These are phyloP conservation scores for Clohesyomyces aquaticus DNA, from an alignment of 495 filamentous ascomycete genomes.

Conservation along the genomic window DNA sequence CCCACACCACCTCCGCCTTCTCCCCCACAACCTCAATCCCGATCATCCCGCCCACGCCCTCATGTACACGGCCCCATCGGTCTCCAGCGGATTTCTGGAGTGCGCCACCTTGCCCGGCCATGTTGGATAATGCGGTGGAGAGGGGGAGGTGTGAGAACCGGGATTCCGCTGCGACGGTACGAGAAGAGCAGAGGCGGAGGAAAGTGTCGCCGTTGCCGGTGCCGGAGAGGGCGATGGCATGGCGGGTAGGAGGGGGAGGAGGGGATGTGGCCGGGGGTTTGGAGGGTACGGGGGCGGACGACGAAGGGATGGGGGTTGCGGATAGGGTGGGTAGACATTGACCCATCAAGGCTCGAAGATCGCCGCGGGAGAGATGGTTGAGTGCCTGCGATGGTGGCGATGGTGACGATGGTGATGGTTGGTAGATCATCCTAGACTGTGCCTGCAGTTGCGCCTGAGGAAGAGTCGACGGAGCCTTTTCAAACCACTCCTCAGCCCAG, in stretches of 20 bases:
- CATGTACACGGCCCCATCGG: slow-evolving; percentile 75
- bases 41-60: slow-evolving; percentile 86
- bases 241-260: slow-evolving; percentile 25
- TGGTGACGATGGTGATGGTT: slow-evolving; percentile 7
- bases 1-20: slow-evolving; percentile 63
- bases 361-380: slow-evolving; percentile 34
- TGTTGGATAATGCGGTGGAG: slow-evolving; percentile 58
- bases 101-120: slow-evolving; percentile 74
- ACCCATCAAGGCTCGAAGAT: slow-evolving; percentile 18
- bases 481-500: slow-evolving; percentile 82
- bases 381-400: background rate
- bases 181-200: slow-evolving; percentile 69
- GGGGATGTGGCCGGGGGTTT: background rate
- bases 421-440: slow-evolving; percentile 37
- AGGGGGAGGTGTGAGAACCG: slow-evolving; percentile 60
- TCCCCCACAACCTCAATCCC: slow-evolving; percentile 70
- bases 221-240: slow-evolving; percentile 70
- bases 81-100: slow-evolving; percentile 74
- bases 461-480: slow-evolving; percentile 14
- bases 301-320: background rate
- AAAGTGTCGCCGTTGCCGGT: slow-evolving; percentile 94
- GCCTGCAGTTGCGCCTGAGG: background rate
- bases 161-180: slow-evolving; percentile 72
- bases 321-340: slow-evolving; percentile 28
- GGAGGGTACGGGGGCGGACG: background rate